phyloP scores from a whole-genome alignment of 495 filamentous ascomycete species.

The Hypoxylon fragiforme region DNA sequence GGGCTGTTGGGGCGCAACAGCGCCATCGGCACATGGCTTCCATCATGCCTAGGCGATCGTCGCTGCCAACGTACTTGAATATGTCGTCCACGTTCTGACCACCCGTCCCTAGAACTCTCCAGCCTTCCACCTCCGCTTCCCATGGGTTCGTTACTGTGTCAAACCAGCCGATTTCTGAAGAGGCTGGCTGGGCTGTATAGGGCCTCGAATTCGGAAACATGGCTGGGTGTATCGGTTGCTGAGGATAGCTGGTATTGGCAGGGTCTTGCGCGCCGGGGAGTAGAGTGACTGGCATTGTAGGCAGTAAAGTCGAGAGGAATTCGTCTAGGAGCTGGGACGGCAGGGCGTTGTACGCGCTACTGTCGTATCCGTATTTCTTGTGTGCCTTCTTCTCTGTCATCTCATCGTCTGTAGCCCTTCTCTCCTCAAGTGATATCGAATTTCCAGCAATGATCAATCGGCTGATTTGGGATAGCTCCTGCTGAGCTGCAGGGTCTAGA shows the following conservation, averaged over 20 bases:
- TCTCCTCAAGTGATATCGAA: constrained; percentile 62
- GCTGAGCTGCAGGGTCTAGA: constrained; percentile 57
- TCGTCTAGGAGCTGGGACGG: constrained; percentile 82
- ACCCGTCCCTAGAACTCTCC: constrained; percentile 78
- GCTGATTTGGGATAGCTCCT: constrained; percentile 68
- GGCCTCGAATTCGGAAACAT: constrained; percentile 76
- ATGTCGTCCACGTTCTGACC: constrained; percentile 95
- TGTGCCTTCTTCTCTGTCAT: constrained; percentile 39
- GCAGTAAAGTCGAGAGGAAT: constrained; percentile 78
- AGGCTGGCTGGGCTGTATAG: constrained; percentile 59
- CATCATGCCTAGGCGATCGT: constrained; percentile 81
- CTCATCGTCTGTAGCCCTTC: constrained; percentile 38
- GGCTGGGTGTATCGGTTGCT: constrained; percentile 80
- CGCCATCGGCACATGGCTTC: constrained; percentile 91
- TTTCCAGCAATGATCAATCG: constrained; percentile 91
- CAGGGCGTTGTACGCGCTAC: constrained; percentile 77
- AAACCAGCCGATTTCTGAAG: constrained; percentile 69
- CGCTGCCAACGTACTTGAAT: constrained; percentile 80
- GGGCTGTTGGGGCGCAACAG: constrained; percentile 89
- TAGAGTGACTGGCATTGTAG: constrained; percentile 77
- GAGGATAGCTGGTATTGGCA: constrained; percentile 76
- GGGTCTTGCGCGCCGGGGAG: constrained; percentile 77
- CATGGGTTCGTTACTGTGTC: constrained; percentile 92
- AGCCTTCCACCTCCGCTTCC: constrained; percentile 86
- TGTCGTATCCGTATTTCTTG: constrained; percentile 96